Percentiles rank a stretch among this genome's conserved stretches.
phyloP scores from a whole-genome alignment of 2,329 filamentous ascomycete genomes.

The Ophiobolus disseminans region DNA sequence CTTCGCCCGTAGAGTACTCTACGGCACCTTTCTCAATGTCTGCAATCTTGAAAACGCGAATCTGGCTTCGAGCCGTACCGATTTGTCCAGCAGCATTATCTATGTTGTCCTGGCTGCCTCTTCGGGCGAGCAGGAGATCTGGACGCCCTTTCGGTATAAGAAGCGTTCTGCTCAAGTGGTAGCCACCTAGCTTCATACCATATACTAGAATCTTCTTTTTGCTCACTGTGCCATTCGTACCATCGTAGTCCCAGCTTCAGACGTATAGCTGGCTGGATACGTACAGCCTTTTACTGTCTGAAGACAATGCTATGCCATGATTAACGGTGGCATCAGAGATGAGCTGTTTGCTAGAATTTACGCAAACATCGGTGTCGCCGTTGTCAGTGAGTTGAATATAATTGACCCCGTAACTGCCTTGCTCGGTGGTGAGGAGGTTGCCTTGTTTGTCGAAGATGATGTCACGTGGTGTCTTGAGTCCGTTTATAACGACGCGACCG shows the following conservation, averaged over 20 bases:
- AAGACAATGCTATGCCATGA: conserved; percentile 31
- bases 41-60: conserved; percentile 64
- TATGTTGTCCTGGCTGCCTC: conserved; percentile 67
- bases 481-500: conserved; percentile 30
- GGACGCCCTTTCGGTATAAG: conserved; percentile 36
- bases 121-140: conserved; percentile 65
- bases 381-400: conserved; percentile 31
- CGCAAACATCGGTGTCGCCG: conserved; percentile 29
- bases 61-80: conserved; percentile 64
- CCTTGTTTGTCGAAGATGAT: conserved; percentile 25
- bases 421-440: conserved; percentile 27
- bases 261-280: conserved; percentile 26
- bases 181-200: conserved; percentile 25
- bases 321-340: conserved; percentile 23
- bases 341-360: conserved; percentile 24
- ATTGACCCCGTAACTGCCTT: conserved; percentile 21
- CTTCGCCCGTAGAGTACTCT: conserved; percentile 57
- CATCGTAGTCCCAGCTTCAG: conserved; percentile 30
- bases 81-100: conserved; percentile 60
- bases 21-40: conserved; percentile 30
- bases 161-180: conserved; percentile 24
- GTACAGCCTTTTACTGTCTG: conserved; percentile 33
- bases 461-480: conserved; percentile 23
- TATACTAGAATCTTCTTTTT: conserved; percentile 28
- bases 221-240: conserved; percentile 26